Conservation (phyloP, 441 rosid species). For the Hura crepitans region DNA sequence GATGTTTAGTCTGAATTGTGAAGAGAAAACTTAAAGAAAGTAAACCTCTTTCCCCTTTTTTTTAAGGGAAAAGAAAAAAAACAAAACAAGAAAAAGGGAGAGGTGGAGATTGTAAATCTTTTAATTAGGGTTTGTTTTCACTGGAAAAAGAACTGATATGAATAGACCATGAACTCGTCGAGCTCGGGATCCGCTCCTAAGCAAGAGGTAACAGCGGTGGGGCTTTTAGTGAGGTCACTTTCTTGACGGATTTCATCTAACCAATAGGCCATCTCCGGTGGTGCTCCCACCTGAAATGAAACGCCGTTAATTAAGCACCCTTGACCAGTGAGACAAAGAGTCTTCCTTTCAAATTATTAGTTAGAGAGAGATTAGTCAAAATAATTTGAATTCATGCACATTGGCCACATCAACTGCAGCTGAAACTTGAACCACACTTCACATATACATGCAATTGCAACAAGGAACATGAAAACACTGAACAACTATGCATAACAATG, state of each 20-base stretch:
- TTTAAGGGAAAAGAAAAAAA: too few species aligned
- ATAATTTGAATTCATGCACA: not conserved
- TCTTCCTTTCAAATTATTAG: not conserved
- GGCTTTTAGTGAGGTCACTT: conserved; percentile 25
- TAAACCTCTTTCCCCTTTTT: too few species aligned
- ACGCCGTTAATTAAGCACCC: not conserved
- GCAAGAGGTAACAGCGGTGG: conserved; percentile 20
- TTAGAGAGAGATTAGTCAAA: not conserved
- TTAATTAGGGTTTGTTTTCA: conserved; percentile 26
- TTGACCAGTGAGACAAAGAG: not conserved
- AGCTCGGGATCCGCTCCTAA: conserved; percentile 57
- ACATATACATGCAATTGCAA: not conserved
- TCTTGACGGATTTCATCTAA: conserved; percentile 44
- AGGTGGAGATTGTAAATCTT: not conserved
- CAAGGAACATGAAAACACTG: too few species aligned
- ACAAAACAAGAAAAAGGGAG: not conserved
- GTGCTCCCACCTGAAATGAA: conserved; percentile 51
- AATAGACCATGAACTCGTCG: conserved; percentile 61
- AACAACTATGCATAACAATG: not conserved
- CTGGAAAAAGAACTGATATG: not conserved
- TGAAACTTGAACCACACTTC: not conserved
- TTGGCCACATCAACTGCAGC: not conserved
- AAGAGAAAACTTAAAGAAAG: not conserved
- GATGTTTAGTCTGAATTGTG: not conserved
- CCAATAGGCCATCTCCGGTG: conserved; percentile 41